Conservation (phyloP, 768 basidiomycete genomes). For the Cystobasidium onofrii region DNA sequence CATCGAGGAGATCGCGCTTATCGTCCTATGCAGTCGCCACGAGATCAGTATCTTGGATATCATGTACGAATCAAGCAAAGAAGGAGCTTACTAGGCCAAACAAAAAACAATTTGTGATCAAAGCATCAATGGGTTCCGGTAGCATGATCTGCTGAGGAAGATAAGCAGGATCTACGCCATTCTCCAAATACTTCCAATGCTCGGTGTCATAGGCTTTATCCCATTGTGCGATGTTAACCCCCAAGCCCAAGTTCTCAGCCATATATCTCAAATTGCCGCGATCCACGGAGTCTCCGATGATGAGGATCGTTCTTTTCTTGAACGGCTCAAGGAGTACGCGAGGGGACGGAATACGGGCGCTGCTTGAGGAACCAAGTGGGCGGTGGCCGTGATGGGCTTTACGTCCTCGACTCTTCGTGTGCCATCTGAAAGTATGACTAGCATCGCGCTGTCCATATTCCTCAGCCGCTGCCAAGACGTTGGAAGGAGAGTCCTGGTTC, state of each 20-base stretch:
- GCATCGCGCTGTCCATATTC: no score
- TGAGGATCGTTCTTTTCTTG: conserved; percentile 38
- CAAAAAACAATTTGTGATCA: conserved; percentile 39
- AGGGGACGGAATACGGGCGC: no score
- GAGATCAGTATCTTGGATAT: background rate
- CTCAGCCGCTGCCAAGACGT: no score
- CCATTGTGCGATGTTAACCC: conserved; percentile 37
- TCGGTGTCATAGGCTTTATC: conserved; percentile 34
- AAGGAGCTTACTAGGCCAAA: conserved; percentile 40
- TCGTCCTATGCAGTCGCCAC: background rate
- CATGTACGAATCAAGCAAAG: background rate
- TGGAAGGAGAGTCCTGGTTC: no score
- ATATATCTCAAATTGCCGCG: conserved; percentile 38
- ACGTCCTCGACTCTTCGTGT: no score
- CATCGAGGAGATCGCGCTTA: background rate
- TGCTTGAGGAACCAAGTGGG: no score
- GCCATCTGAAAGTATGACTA: no score
- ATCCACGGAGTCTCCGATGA: conserved; percentile 42
- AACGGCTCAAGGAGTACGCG: no score
- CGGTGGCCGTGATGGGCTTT: no score
- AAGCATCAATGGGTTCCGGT: conserved; percentile 17
- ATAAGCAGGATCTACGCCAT: conserved; percentile 35
- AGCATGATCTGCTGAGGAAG: conserved; percentile 26
- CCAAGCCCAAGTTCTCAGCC: conserved; percentile 38
- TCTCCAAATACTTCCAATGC: conserved; percentile 38